A percentile compares a stretch with the other conserved stretches of the same genome.
These are phyloP conservation scores for Wickerhamiella brachini DNA, from an alignment of 805 yeast species.

Conservation along the genomic window DNA sequence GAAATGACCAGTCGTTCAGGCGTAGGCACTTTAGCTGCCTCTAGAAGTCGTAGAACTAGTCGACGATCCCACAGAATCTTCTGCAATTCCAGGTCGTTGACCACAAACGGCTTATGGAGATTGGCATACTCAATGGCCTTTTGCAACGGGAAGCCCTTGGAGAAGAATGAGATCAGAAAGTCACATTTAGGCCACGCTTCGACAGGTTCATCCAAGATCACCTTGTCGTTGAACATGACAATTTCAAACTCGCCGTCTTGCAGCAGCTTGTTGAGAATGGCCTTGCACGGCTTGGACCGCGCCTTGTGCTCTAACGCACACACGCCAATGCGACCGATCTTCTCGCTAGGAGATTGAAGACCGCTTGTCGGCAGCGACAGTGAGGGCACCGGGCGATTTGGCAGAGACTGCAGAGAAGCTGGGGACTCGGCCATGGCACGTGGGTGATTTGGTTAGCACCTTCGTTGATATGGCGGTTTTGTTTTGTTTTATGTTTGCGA, in stretches of 20 bases:
- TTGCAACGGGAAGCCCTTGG: constrained; percentile 91
- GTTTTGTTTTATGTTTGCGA: too few relatives aligned
- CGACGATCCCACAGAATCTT: constrained; percentile 97
- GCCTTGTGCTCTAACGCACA: constrained; percentile 99
- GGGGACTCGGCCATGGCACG: not conserved
- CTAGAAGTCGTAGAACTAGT: constrained; percentile 63
- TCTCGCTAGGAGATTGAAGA: constrained; percentile 2
- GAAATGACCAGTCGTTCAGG: constrained; percentile 80
- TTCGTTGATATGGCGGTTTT: too few relatives aligned
- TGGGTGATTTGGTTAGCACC: not conserved
- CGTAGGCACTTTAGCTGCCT: constrained; percentile 74
- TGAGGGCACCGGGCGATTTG: not conserved
- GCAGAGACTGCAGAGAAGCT: not conserved
- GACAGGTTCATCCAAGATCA: constrained; percentile 77
- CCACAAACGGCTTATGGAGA: constrained; percentile 74
- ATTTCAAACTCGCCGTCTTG: constrained; percentile 95
- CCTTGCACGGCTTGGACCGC: constrained; percentile 87
- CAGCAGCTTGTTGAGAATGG: constrained; percentile 72
- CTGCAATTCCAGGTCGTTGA: constrained; percentile 83
- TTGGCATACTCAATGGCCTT: constrained; percentile 87
- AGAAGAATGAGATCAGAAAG: constrained; percentile 80
- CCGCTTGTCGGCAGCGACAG: not conserved
- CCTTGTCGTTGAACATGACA: constrained; percentile 93
- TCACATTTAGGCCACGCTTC: constrained; percentile 99
- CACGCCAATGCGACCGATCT: constrained; percentile 83